Evolutionary conservation across 352 stramenopile genomes (phyloP), one percentile per base, ranked within the genome.

Genomic region (Phytophthora melonis): DNA sequence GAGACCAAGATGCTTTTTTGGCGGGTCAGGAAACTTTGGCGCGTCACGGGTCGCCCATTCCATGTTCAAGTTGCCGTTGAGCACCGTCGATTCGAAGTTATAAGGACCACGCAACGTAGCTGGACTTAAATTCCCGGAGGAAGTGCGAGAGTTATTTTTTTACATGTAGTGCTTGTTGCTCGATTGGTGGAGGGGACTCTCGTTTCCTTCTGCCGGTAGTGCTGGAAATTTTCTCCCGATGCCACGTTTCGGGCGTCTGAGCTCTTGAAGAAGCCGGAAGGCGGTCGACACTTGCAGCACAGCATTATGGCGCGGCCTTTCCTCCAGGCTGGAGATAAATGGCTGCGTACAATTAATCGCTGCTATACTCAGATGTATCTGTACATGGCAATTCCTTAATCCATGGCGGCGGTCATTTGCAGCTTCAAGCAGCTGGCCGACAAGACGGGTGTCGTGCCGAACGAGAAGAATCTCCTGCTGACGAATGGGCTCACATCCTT

Each of bases 41-140:
- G 43, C 43, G 43, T 50, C 18, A 50, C 43, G 18, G 16, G 16
- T 18, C 43, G 43, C 16, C 43, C 43, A 23, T 21, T 50, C 18
- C 43, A 13, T 50, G 43, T 50, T 50, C 43, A 50, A 50, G 43
- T 50, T 50, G 43, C 43, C 43, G 43, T 50, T 50, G 43, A 23
- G 39, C 7, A 45, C 30, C 30, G 30, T 34, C 6, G 7, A 9
- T 34, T 34, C 8, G 7, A 34, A 1, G 30, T 34, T 34, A 34
- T 34, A 34, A 34, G 30, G 30, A 34, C 30, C 30, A 34, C 30
- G 30, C 30, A 9, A 34, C 30, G 30, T 34, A 9, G 30, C 30
- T 5, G 25, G 25, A 34, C 8, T 34, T 9, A 34, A 34, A 34
- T 34, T 34, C 30, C 30, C 30, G 30, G 30, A 34, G 10, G 30